These are phyloP conservation scores for Arctium minus DNA, from an alignment of 129 eudicot species.

Conservation along the genomic window DNA sequence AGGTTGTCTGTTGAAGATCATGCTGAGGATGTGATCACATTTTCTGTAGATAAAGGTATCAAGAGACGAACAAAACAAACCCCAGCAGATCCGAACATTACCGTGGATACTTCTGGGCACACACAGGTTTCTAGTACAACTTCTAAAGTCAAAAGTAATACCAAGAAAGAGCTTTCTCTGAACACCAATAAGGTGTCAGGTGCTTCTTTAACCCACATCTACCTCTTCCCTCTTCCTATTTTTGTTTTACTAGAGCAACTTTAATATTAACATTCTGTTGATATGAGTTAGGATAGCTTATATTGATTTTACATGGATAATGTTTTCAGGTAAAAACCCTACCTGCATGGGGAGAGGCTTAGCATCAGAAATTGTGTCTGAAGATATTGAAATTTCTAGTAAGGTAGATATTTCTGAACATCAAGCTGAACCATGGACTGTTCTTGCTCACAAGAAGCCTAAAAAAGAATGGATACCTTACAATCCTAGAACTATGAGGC, in stretches of 20 bases:
- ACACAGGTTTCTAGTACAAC: neutral
- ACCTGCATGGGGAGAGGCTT: slow-evolving; percentile 17
- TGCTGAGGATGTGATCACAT: slow-evolving; percentile 8
- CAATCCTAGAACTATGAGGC: slow-evolving; percentile 89
- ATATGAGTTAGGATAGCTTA: neutral
- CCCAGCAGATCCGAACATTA: slow-evolving; percentile 1
- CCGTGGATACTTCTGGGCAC: neutral
- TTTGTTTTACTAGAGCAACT: neutral
- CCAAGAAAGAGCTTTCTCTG: slow-evolving; percentile 13
- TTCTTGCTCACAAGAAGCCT: slow-evolving; percentile 94
- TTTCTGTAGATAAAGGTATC: slow-evolving; percentile 31
- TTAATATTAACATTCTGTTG: too few species aligned
- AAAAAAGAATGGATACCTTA: slow-evolving; percentile 86
- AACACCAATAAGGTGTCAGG: too few species aligned
- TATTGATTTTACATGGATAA: neutral
- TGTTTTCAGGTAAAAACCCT: slow-evolving; percentile 28
- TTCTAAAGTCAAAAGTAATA: slow-evolving; percentile 10
- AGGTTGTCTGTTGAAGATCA: slow-evolving; percentile 17
- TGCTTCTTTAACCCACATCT: too few species aligned
- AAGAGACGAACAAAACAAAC: slow-evolving; percentile 34
- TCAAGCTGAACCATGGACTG: slow-evolving; percentile 79
- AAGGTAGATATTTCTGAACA: slow-evolving; percentile 35
- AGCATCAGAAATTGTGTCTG: slow-evolving; percentile 19
- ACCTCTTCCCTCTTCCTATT: too few species aligned
- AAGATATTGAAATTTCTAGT: slow-evolving; percentile 16